These are phyloP conservation scores for Blastomyces gilchristii DNA, from an alignment of 2,329 filamentous ascomycete genomes.

Conservation along the genomic window DNA sequence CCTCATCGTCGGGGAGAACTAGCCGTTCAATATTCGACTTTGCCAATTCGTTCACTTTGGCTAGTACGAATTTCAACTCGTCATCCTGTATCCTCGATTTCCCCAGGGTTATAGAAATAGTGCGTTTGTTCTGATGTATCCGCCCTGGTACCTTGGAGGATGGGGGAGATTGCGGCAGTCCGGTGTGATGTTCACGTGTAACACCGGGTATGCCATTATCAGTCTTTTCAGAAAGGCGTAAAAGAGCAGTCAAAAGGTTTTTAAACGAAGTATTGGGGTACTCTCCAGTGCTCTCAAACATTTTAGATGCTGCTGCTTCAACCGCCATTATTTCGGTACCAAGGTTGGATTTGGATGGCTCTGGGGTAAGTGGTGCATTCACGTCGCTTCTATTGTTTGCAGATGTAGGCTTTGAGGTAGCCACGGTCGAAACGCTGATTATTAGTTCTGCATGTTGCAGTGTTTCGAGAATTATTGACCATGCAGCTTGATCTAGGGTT, in stretches of 20 bases:
- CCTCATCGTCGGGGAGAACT: slow-evolving; percentile 52
- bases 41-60: slow-evolving; percentile 63
- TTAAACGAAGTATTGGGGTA: slow-evolving; percentile 77
- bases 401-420: slow-evolving; percentile 21
- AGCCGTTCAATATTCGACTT: slow-evolving; percentile 67
- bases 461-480: slow-evolving; percentile 85
- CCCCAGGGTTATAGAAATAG: slow-evolving; percentile 32
- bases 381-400: slow-evolving; percentile 23
- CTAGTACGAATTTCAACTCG: slow-evolving; percentile 48
- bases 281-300: slow-evolving; percentile 86
- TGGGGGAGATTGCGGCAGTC: slow-evolving; percentile 18
- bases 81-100: slow-evolving; percentile 35
- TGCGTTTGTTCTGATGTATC: slow-evolving; percentile 30
- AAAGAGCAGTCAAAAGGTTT: slow-evolving; percentile 65
- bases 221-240: slow-evolving; percentile 50
- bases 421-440: slow-evolving; percentile 40
- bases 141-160: slow-evolving; percentile 21
- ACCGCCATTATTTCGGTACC: slow-evolving; percentile 76
- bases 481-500: slow-evolving; percentile 64
- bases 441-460: slow-evolving; percentile 88
- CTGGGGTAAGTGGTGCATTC: slow-evolving; percentile 24
- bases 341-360: slow-evolving; percentile 53
- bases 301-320: slow-evolving; percentile 70
- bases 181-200: slow-evolving; percentile 47
- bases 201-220: slow-evolving; percentile 39